Conservation (phyloP, 495 filamentous ascomycete species). For the Acidomyces sp. region DNA sequence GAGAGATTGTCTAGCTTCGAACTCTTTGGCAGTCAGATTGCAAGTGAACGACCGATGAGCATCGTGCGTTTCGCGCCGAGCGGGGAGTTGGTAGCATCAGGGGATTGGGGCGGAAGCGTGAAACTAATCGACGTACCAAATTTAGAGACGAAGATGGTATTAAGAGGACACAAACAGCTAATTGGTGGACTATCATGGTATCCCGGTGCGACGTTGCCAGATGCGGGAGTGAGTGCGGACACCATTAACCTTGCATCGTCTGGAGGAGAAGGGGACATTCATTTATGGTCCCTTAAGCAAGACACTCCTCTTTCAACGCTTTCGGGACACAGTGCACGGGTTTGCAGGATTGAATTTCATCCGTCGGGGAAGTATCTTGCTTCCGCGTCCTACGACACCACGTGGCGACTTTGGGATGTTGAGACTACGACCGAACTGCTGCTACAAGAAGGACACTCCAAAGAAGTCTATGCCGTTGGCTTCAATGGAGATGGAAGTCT, state of each 20-base stretch:
- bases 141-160: slow-evolving; percentile 55
- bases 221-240: slow-evolving; percentile 52
- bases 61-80: slow-evolving; percentile 84
- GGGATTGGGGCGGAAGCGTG: slow-evolving; percentile 82
- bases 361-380: slow-evolving; percentile 83
- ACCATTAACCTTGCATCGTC: slow-evolving; percentile 79
- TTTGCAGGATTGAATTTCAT: slow-evolving; percentile 88
- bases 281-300: slow-evolving; percentile 78
- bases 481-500: slow-evolving; percentile 88
- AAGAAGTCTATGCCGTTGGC: slow-evolving; percentile 75
- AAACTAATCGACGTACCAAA: slow-evolving; percentile 73
- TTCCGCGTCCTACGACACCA: slow-evolving; percentile 89
- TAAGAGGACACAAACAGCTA: slow-evolving; percentile 73
- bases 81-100: slow-evolving; percentile 69
- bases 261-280: slow-evolving; percentile 77
- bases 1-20: slow-evolving; percentile 72
- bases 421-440: slow-evolving; percentile 70
- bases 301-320: slow-evolving; percentile 75
- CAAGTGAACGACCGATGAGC: slow-evolving; percentile 76
- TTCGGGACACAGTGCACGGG: slow-evolving; percentile 71
- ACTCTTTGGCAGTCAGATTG: slow-evolving; percentile 82
- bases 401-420: slow-evolving; percentile 94
- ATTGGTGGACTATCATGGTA: slow-evolving; percentile 86
- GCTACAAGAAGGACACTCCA: slow-evolving; percentile 86
- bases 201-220: slow-evolving; percentile 65